Evolutionary conservation across 371 early-diverging fungal species (phyloP).

Genomic region (Mucor piriformis): DNA sequence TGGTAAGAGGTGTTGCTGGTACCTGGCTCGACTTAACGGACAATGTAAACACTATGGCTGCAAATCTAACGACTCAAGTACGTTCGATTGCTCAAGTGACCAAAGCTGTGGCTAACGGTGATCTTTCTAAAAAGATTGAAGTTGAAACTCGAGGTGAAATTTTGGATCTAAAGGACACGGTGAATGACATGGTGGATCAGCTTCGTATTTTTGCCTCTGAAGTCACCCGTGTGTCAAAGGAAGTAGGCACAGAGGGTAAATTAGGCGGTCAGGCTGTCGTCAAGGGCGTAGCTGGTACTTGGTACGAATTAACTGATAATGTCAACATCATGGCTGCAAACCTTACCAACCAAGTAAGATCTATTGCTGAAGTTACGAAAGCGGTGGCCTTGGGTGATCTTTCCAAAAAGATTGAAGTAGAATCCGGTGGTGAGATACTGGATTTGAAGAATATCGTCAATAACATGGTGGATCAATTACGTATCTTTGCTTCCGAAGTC

Average conservation of each 20-base stretch:
- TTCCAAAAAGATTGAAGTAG: conserved; percentile 52
- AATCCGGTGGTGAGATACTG: conserved; percentile 40
- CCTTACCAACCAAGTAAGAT: conserved; percentile 58
- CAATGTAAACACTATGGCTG: conserved; percentile 69
- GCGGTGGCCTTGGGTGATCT: conserved; percentile 68
- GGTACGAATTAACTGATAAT: conserved; percentile 58
- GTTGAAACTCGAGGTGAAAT: conserved; percentile 55
- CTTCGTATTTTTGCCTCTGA: conserved; percentile 49
- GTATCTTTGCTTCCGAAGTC: conserved; percentile 55
- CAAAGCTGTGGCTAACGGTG: conserved; percentile 57
- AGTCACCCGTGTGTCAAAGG: conserved; percentile 50
- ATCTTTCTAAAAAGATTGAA: conserved; percentile 49
- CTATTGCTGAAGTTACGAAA: conserved; percentile 63
- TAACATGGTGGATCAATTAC: conserved; percentile 35
- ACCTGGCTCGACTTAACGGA: conserved; percentile 69
- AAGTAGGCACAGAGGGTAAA: conserved; percentile 63
- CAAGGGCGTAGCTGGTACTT: conserved; percentile 54
- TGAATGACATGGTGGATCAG: conserved; percentile 62
- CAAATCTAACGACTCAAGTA: conserved; percentile 66
- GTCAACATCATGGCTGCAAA: conserved; percentile 62
- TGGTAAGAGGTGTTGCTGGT: conserved; percentile 59
- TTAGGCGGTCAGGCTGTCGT: conserved; percentile 53
- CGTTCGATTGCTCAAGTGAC: conserved; percentile 63
- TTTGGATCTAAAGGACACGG: conserved; percentile 40
- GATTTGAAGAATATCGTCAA: conserved; percentile 34